phyloP scores from a whole-genome alignment of 2,329 filamentous ascomycete species.

The Calonectria naviculata region DNA sequence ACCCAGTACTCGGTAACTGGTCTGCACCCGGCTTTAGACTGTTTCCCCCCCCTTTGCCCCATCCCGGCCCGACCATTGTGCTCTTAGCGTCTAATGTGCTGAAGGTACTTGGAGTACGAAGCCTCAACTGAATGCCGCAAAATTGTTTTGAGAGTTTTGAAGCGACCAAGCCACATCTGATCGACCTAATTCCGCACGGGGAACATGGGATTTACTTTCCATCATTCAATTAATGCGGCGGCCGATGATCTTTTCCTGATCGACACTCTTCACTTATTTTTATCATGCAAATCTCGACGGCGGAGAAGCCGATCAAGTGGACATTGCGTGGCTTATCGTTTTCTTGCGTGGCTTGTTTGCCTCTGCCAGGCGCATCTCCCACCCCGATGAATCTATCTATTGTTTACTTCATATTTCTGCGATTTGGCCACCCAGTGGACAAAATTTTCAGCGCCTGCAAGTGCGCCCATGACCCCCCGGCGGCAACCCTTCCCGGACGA shows the following conservation, averaged over 20 bases:
- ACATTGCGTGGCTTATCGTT: conserved; percentile 6
- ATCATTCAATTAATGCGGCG: conserved; percentile 7
- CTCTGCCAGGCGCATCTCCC: background rate
- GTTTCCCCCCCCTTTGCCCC: background rate
- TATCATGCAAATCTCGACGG: conserved; percentile 16
- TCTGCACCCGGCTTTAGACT: background rate
- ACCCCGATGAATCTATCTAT: background rate
- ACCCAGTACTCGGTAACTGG: background rate
- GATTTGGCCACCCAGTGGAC: conserved; percentile 5
- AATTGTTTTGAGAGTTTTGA: background rate
- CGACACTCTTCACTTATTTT: conserved; percentile 21
- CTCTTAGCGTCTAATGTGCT: background rate
- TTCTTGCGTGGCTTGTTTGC: conserved; percentile 24
- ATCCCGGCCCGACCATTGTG: background rate
- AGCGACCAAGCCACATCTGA: conserved; percentile 15
- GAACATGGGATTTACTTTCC: conserved; percentile 12
- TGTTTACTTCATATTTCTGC: background rate
- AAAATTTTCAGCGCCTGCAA: conserved; percentile 3
- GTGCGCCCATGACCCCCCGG: conserved; percentile 4
- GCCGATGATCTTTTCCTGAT: conserved; percentile 15
- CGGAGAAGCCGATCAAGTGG: background rate
- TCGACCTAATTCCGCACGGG: background rate
- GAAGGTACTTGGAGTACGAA: background rate
- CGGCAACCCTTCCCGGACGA: conserved; percentile 19
- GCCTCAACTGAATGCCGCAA: background rate